Percentiles rank a stretch among this genome's conserved stretches.
Conservation (phyloP, 352 stramenopile species). For the Aphanomyces invadans region DNA sequence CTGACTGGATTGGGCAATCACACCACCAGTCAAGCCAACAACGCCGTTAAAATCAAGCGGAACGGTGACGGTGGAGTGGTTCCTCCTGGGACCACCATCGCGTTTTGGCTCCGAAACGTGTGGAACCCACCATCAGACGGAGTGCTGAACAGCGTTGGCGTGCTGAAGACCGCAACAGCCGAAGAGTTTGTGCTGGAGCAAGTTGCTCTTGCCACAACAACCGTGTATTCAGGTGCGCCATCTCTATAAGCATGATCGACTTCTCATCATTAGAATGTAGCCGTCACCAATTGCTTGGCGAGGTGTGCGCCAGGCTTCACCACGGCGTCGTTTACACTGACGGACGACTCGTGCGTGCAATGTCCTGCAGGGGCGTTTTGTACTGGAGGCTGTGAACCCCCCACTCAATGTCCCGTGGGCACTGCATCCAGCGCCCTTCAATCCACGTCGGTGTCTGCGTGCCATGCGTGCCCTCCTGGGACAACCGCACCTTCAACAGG, state of each 20-base stretch:
- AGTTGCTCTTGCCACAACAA: background rate
- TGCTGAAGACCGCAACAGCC: background rate
- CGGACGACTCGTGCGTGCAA: background rate
- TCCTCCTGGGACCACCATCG: background rate
- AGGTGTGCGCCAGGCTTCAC: background rate
- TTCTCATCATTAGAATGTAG: background rate
- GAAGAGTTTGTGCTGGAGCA: slow-evolving; percentile 3
- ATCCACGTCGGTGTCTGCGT: slow-evolving; percentile 28
- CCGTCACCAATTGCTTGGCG: background rate
- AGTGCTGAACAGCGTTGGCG: background rate
- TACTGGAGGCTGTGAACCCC: slow-evolving; percentile 34
- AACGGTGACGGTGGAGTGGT: background rate
- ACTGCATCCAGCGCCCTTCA: slow-evolving; percentile 35
- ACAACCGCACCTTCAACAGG: slow-evolving; percentile 39
- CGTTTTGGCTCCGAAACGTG: slow-evolving; percentile 10
- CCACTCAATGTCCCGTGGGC: slow-evolving; percentile 35
- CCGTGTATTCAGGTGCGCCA: slow-evolving; percentile 15
- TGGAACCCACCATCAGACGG: slow-evolving; percentile 5
- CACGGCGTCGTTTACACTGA: background rate
- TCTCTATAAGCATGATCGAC: no score
- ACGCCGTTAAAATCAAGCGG: background rate
- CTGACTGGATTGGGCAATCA: background rate
- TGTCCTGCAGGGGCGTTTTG: slow-evolving; percentile 30
- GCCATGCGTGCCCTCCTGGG: slow-evolving; percentile 35
- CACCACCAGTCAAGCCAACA: background rate